Evolutionary conservation across 2,329 filamentous ascomycete genomes (phyloP).

Genomic region (Dothideomycetes sp.): DNA sequence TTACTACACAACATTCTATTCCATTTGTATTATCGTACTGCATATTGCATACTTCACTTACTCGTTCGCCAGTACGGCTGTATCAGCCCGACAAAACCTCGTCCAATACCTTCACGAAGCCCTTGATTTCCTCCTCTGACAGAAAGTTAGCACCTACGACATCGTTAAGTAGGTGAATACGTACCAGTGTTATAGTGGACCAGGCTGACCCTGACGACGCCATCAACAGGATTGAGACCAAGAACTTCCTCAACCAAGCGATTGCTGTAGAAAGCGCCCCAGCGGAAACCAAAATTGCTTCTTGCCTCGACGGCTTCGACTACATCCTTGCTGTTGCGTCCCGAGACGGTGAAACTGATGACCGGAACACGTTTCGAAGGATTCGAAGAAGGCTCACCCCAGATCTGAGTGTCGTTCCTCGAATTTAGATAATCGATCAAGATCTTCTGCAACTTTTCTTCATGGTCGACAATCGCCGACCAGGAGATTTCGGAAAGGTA

Average conservation of each 20-base stretch:
- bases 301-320: slow-evolving; percentile 54
- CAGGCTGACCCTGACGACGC: slow-evolving; percentile 60
- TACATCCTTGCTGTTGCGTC: slow-evolving; percentile 46
- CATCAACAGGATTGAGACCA: slow-evolving; percentile 46
- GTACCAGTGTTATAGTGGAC: slow-evolving; percentile 63
- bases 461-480: slow-evolving; percentile 48
- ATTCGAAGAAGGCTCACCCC: slow-evolving; percentile 46
- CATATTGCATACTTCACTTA: too few relatives aligned
- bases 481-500: slow-evolving; percentile 43
- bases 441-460: slow-evolving; percentile 49
- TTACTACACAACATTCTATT: too few relatives aligned
- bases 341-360: slow-evolving; percentile 56
- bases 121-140: slow-evolving; percentile 48
- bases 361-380: slow-evolving; percentile 49
- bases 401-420: slow-evolving; percentile 47
- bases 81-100: slow-evolving; percentile 30
- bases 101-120: slow-evolving; percentile 45
- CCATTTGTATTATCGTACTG: too few relatives aligned
- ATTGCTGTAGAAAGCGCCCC: slow-evolving; percentile 61
- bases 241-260: slow-evolving; percentile 52
- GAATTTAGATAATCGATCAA: slow-evolving; percentile 51
- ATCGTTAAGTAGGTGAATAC: slow-evolving; percentile 34
- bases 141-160: background rate
- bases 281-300: slow-evolving; percentile 53
- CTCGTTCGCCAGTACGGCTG: too few relatives aligned